Evolutionary conservation across 1,284 basidiomycete genomes (phyloP), one percentile per base, ranked within the genome.

Genomic region (Trametes versicolor): DNA sequence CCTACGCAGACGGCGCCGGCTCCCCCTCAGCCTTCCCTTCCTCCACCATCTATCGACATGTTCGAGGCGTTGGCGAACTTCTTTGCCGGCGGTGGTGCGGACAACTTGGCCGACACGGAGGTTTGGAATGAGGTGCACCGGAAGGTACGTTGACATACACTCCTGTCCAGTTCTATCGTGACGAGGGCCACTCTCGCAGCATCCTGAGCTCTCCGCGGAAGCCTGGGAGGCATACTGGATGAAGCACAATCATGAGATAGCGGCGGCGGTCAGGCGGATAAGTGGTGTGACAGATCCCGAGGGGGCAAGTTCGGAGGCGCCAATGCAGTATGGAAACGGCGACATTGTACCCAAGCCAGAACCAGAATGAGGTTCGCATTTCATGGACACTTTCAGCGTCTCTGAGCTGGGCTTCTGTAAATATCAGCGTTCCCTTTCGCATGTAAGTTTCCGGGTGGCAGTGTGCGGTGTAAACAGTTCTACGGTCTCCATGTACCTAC

Each of bases 181-280:
- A 54, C 15, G 17, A 25, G n/a, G 54, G 34, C 27, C 65, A 54
- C 48, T 41, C 47, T 60, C 56, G 13, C 63, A 91, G 89, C 74
- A 72, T 62, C 72, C 73, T 49, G 88, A 87, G 67, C 75, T 75
- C 58, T 84, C 85, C 21, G 80, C 80, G 17, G 57, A 62, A 23
- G 81, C 74, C 34, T 92, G 90, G 90, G 79, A 83, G 47, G 79
- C 80, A 12, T 90, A 89, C 71, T 89, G 89, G 75, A 74, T 78
- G 27, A 73, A 76, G 45, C 78, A 87, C 62, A 73, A 79, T 58
- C 67, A 76, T 13, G 76, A 80, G 23, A 82, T 91, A 15, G 71
- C 75, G 25, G 64, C 65, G 12, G 75, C 72, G 36, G 72, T 77
- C 2, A 37, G 41, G 7, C 48, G 60, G 43, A 47, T 70, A n/a